Evolutionary conservation across 2,329 filamentous ascomycete genomes (phyloP), one percentile per base, ranked within the genome.

Genomic region (Aspergillus nomiae): DNA sequence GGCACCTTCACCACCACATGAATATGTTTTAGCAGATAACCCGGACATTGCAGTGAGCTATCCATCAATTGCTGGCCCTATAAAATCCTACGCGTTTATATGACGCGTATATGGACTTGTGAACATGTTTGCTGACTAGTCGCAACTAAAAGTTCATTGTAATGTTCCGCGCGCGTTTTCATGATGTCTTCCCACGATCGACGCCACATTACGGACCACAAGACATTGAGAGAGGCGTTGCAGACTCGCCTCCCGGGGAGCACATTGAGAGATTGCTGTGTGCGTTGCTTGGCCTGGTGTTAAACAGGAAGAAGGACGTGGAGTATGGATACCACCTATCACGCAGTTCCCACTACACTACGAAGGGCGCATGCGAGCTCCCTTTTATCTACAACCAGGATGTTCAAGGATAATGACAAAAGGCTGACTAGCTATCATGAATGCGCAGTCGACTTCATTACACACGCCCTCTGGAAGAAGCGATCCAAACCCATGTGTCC

Each of bases 271-370:
- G 89, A 70, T 88, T 99, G 63, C 84, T 99, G 30, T 99, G 96
- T 83, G 93, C 93, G 66, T 81, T 99, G 68, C 83, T 99, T 51
- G 90, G 91, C 36, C 84, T 99, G 71, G 87, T 97, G 60, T 84
- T 99, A 73, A 99, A 99, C 79, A 90, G 95, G 78, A 98, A 99
- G 84, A 97, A 99, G 77, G 94, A 97, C 81, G 92, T 98, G 76
- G 97, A 99, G 95, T 98, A 87, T 80, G 92, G 82, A 69, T 65
- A 66, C 67, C 74, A 74, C 72, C 68, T 60, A 28, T 60, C 60
- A 34, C 62, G 64, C 34, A 48, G 59, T 64, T 60, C 60, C 51
- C 19, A 41, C 38, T 43, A 36, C 53, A 28, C 59, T 55, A 28
- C 34, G 54, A 59, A 48, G 30, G 16, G 36, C 45, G 53, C 14